These are phyloP conservation scores for Mitragyna speciosa DNA, from an alignment of 257 asterid species.

Conservation along the genomic window DNA sequence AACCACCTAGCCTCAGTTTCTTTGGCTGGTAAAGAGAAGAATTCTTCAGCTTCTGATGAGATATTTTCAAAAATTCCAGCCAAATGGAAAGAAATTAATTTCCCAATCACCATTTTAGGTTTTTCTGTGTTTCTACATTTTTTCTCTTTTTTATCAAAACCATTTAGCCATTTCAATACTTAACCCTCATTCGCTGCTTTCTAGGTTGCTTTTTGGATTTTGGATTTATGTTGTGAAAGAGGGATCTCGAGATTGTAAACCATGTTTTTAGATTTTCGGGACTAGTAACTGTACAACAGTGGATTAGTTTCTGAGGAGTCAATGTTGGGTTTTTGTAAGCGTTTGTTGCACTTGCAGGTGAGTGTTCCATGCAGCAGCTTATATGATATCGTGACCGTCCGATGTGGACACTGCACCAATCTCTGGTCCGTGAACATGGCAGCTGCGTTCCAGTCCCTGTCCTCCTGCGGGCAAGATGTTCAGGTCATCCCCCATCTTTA, in stretches of 20 bases:
- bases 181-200: not conserved
- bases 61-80: not conserved
- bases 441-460: conserved; percentile 66
- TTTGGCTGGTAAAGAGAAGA: not conserved
- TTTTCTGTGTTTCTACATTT: not conserved
- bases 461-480: conserved; percentile 38
- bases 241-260: conserved; percentile 5
- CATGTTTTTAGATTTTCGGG: not conserved
- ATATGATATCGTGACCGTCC: conserved; percentile 79
- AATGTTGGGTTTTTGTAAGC: not conserved
- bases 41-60: not conserved
- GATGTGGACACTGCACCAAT: conserved; percentile 89
- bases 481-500: conserved; percentile 39
- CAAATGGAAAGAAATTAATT: not conserved
- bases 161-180: too few species aligned
- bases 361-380: conserved; percentile 89
- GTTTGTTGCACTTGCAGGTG: conserved; percentile 48
- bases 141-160: not conserved
- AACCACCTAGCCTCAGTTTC: not conserved
- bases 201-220: not conserved
- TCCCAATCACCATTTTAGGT: not conserved
- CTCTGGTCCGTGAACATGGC: conserved; percentile 91
- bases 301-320: not conserved
- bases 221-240: not conserved
- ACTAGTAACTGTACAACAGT: not conserved